Evolutionary conservation across 176 grass and related monocot genomes (phyloP), one percentile per base, ranked within the genome.

Genomic region (Paspalum vaginatum): DNA sequence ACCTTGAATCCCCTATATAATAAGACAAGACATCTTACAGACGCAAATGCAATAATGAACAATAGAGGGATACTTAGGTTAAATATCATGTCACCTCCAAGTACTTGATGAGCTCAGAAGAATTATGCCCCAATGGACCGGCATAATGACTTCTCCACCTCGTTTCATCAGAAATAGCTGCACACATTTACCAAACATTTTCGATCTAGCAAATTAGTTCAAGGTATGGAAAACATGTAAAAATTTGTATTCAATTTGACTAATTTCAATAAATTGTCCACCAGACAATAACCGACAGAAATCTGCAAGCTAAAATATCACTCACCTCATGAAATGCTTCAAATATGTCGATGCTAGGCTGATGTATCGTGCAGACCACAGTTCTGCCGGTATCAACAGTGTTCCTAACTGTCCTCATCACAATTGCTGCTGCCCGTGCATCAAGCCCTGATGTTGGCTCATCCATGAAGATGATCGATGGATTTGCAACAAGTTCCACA

Each of bases 121-220:
- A 75, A 39, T 75, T 26, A 8, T 14, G 52, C 5, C 72, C 72
- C 8, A 75, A 13, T 75, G 72, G 54, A 45, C 72, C 72, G 16
- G 10, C 72, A 75, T 75, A 75, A 75, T 75, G n/a, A 25, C 72
- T 44, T 75, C 53, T 59, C 72, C 72, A 24, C 72, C 72, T 5
- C 72, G 54, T 14, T 75, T 75, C 72, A 75, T 75, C 4, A 75
- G 72, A 24, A 75, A 75, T 9, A 75, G 54, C 72, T 75, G 72
- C 39, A 58, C 24, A 32, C 7, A 37, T 51, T 42, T 32, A 42
- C 41, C 32, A 65, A 65, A 75, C 38, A 58, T 75, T 44, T 15
- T 57, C 44, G 39, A 43, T 14, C 52, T 21, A 44, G 20, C 9
- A 45, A 75, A 20, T 41, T 65, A 42, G 62, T n/a, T 20, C 38